phyloP scores from a whole-genome alignment of 1,139 yeast species.

The Kodamaea arcana region DNA sequence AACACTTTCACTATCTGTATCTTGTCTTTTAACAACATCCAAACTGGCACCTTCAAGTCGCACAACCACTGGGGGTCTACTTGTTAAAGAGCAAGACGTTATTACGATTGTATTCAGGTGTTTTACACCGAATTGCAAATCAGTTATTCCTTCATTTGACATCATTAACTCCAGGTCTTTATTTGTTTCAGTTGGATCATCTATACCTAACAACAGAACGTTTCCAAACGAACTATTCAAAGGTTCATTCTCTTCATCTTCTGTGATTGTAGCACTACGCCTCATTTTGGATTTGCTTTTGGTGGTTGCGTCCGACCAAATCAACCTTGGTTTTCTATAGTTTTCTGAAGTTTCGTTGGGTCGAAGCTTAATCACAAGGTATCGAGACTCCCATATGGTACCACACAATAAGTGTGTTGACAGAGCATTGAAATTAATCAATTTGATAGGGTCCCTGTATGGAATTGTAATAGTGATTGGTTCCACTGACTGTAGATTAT shows the following conservation, averaged over 20 bases:
- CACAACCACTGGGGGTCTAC: conserved; percentile 35
- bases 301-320: conserved; percentile 35
- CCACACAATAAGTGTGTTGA: conserved; percentile 73
- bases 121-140: conserved; percentile 53
- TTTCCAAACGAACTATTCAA: conserved; percentile 13
- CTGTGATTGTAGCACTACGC: conserved; percentile 9
- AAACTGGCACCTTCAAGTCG: conserved; percentile 34
- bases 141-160: conserved; percentile 87
- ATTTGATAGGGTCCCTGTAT: conserved; percentile 77
- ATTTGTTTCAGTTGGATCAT: conserved; percentile 18
- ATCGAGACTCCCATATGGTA: conserved; percentile 79
- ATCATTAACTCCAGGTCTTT: conserved; percentile 35
- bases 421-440: conserved; percentile 65
- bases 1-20: conserved; percentile 12
- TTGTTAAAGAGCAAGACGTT: conserved; percentile 36
- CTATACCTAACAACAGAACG: conserved; percentile 6
- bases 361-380: conserved; percentile 67
- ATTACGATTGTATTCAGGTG: conserved; percentile 33
- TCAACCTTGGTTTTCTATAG: conserved; percentile 58
- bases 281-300: conserved; percentile 9
- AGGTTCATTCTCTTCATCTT: conserved; percentile 14
- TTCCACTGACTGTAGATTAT: conserved; percentile 31
- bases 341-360: conserved; percentile 27
- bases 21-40: conserved; percentile 17
- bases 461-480: conserved; percentile 79